Percentiles rank a stretch among this genome's conserved stretches.
These are phyloP conservation scores for Candida pini DNA, from an alignment of 805 yeast genomes.

Conservation along the genomic window DNA sequence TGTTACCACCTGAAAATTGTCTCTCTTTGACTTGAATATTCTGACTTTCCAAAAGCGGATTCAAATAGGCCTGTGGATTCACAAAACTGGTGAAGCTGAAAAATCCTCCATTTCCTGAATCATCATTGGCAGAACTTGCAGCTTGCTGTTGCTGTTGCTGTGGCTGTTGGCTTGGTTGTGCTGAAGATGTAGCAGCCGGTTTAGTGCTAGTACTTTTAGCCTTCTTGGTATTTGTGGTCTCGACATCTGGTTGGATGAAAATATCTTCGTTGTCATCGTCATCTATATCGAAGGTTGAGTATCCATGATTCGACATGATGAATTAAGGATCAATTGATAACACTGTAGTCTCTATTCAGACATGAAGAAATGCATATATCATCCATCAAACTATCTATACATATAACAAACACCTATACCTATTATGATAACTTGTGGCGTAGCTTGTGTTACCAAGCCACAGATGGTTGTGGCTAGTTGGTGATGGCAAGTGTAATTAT, in stretches of 20 bases:
- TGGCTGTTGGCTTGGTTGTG: slow-evolving; percentile 3
- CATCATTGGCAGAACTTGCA: slow-evolving; percentile 1
- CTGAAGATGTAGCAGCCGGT: not conserved
- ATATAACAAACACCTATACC: too few species aligned
- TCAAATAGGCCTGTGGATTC: slow-evolving; percentile 26
- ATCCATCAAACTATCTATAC: too few species aligned
- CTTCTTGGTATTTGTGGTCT: slow-evolving; percentile 1
- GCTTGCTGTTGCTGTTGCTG: slow-evolving; percentile 6
- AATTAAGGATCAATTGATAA: too few species aligned
- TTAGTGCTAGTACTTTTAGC: not conserved
- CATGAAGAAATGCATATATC: too few species aligned
- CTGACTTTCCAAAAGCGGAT: slow-evolving; percentile 20
- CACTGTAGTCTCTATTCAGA: too few species aligned
- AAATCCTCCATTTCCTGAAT: slow-evolving; percentile 7
- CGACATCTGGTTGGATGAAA: slow-evolving; percentile 30
- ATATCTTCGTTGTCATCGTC: slow-evolving; percentile 29
- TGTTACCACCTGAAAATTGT: slow-evolving; percentile 53
- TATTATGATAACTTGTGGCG: too few species aligned
- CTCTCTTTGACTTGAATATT: slow-evolving; percentile 36
- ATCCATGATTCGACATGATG: slow-evolving; percentile 9
- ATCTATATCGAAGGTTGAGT: slow-evolving; percentile 20
- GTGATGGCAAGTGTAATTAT: too few species aligned
- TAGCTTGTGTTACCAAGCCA: too few species aligned
- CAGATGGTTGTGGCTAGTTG: too few species aligned
- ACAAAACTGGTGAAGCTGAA: slow-evolving; percentile 29